These are phyloP conservation scores for Petunia secreta DNA, from an alignment of 257 asterid genomes.

Conservation along the genomic window DNA sequence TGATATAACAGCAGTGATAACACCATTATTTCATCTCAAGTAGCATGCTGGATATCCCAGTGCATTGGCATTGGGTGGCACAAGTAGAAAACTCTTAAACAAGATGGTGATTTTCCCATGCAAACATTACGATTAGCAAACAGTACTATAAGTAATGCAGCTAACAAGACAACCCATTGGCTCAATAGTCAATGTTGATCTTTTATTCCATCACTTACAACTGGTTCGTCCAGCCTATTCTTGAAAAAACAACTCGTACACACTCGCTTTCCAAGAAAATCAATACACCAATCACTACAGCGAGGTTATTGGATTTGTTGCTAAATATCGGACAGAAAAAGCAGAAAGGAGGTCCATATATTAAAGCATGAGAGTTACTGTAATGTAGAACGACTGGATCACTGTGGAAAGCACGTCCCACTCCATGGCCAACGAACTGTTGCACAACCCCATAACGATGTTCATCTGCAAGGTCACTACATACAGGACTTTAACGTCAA, in stretches of 20 bases:
- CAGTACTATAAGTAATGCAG: background rate
- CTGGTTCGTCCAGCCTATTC: too few relatives aligned
- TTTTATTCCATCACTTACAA: background rate
- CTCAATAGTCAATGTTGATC: background rate
- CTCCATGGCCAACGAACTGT: slow-evolving; percentile 98
- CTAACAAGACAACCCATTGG: slow-evolving; percentile 26
- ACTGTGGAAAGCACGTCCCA: slow-evolving; percentile 87
- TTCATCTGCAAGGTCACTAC: slow-evolving; percentile 89
- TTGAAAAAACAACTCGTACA: too few relatives aligned
- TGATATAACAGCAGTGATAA: slow-evolving; percentile 3
- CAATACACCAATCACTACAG: too few relatives aligned
- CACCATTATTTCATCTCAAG: background rate
- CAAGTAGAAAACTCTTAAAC: background rate
- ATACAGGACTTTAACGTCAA: slow-evolving; percentile 39
- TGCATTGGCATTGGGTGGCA: background rate
- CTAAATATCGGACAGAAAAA: background rate
- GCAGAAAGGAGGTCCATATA: background rate
- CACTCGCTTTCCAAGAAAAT: too few relatives aligned
- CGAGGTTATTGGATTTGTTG: too few relatives aligned
- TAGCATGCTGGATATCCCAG: slow-evolving; percentile 14
- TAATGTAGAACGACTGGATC: slow-evolving; percentile 87
- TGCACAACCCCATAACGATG: slow-evolving; percentile 80
- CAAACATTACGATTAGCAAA: background rate
- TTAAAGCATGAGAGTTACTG: slow-evolving; percentile 49
- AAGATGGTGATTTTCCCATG: background rate